Conservation (phyloP, 2,329 filamentous ascomycete species). For the Beauveria caledonica region DNA sequence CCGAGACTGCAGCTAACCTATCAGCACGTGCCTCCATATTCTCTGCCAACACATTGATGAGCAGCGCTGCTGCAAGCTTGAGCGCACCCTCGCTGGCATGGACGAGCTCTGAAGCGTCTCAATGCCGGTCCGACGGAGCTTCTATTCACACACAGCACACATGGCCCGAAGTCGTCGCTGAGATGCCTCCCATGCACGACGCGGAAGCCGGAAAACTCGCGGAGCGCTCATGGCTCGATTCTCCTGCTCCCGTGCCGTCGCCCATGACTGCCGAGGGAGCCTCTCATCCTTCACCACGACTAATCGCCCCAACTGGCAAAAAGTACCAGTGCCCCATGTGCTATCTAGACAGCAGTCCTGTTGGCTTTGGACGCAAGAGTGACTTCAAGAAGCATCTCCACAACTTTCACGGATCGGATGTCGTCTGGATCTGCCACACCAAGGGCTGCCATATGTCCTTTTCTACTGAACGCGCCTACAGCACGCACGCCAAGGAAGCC, state of each 20-base stretch:
- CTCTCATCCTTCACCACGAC: slow-evolving; percentile 29
- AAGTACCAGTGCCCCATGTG: slow-evolving; percentile 39
- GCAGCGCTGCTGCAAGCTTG: slow-evolving; percentile 21
- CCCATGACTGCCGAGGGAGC: slow-evolving; percentile 23
- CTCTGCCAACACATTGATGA: slow-evolving; percentile 32
- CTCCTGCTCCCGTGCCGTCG: slow-evolving; percentile 29
- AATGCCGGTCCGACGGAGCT: slow-evolving; percentile 30
- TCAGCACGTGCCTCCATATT: slow-evolving; percentile 31
- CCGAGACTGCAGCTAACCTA: not conserved
- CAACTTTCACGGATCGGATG: slow-evolving; percentile 37
- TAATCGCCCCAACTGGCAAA: slow-evolving; percentile 30
- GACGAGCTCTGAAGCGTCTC: slow-evolving; percentile 33
- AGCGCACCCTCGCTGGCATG: slow-evolving; percentile 34
- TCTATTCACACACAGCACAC: slow-evolving; percentile 32
- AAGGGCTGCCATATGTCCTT: slow-evolving; percentile 34
- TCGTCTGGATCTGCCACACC: slow-evolving; percentile 35
- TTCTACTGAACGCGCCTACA: slow-evolving; percentile 37
- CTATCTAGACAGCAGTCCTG: slow-evolving; percentile 36
- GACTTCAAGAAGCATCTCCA: slow-evolving; percentile 42
- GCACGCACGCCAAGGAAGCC: slow-evolving; percentile 34
- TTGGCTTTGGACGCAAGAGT: slow-evolving; percentile 38
- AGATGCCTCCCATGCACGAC: slow-evolving; percentile 27
- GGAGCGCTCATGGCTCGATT: slow-evolving; percentile 33
- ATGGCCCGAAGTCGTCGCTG: slow-evolving; percentile 27
- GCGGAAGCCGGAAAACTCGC: slow-evolving; percentile 25